phyloP scores from a whole-genome alignment of 352 stramenopile species.

The Aphanomyces astaci region DNA sequence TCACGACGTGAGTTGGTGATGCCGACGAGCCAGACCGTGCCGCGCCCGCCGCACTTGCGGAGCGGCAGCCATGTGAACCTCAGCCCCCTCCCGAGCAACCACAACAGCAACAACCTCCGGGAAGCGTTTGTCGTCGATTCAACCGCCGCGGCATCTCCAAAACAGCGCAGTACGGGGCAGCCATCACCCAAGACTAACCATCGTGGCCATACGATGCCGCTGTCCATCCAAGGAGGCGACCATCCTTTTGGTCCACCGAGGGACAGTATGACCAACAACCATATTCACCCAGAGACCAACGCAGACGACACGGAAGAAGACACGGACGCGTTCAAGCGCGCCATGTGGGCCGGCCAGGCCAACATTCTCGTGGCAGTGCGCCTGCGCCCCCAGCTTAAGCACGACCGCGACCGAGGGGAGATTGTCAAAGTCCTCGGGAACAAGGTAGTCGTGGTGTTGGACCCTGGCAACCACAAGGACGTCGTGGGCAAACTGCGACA shows the following conservation, averaged over 20 bases:
- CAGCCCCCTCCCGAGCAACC: not conserved
- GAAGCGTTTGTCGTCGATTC: conserved; percentile 10
- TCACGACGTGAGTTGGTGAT: not conserved
- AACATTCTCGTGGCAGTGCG: conserved; percentile 87
- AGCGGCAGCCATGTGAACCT: not conserved
- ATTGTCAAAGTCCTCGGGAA: conserved; percentile 81
- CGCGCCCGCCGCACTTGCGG: not conserved
- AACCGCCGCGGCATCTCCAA: not conserved
- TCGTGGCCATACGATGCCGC: too few relatives aligned
- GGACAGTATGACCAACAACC: not conserved
- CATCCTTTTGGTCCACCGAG: too few relatives aligned
- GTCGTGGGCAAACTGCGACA: conserved; percentile 35
- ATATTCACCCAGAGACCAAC: not conserved
- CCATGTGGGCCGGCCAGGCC: conserved; percentile 80
- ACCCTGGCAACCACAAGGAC: conserved; percentile 44
- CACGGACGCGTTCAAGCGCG: conserved; percentile 57
- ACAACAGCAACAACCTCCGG: not conserved
- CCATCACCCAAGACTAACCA: too few relatives aligned
- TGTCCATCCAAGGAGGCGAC: not conserved
- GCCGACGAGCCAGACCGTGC: not conserved
- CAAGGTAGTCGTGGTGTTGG: conserved; percentile 80
- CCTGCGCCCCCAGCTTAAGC: conserved; percentile 64
- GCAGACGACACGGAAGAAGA: conserved; percentile 30
- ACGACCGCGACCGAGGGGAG: conserved; percentile 58
- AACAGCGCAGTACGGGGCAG: not conserved